Evolutionary conservation across 2,329 filamentous ascomycete species (phyloP).

Genomic region (Sclerotinia glacialis): DNA sequence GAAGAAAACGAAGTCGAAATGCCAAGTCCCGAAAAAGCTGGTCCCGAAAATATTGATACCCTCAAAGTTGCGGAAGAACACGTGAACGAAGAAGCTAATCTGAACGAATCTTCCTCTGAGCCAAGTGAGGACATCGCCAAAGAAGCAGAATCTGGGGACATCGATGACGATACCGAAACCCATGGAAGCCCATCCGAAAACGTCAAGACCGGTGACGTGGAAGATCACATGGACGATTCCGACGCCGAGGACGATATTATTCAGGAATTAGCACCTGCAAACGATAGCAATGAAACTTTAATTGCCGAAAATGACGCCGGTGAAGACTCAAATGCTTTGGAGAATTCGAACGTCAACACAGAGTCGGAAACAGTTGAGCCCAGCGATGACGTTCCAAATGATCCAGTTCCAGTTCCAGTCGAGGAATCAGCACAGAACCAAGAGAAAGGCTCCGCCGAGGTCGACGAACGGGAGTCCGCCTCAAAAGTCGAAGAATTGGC

Average conservation of each 20-base stretch:
- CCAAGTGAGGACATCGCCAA: neutral
- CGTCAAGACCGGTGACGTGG: neutral
- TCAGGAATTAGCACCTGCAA: neutral
- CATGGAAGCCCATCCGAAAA: neutral
- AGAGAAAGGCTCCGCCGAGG: neutral
- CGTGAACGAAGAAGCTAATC: neutral
- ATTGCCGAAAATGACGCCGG: neutral
- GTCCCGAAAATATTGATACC: neutral
- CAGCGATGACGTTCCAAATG: neutral
- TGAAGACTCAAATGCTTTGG: neutral
- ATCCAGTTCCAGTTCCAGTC: neutral
- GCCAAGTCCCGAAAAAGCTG: slow-evolving; percentile 3
- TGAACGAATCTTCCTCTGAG: neutral
- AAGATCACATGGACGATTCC: neutral
- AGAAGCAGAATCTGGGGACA: neutral
- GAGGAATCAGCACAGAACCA: neutral
- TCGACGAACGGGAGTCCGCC: neutral
- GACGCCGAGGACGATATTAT: neutral
- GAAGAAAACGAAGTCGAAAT: neutral
- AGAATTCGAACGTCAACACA: neutral
- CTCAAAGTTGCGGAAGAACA: neutral
- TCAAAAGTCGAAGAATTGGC: neutral
- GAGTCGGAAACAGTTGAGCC: neutral
- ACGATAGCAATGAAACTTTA: neutral
- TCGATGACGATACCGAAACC: neutral